Evolutionary conservation across 1,284 basidiomycete species (phyloP).

Genomic region (Sphagnurus paluster): DNA sequence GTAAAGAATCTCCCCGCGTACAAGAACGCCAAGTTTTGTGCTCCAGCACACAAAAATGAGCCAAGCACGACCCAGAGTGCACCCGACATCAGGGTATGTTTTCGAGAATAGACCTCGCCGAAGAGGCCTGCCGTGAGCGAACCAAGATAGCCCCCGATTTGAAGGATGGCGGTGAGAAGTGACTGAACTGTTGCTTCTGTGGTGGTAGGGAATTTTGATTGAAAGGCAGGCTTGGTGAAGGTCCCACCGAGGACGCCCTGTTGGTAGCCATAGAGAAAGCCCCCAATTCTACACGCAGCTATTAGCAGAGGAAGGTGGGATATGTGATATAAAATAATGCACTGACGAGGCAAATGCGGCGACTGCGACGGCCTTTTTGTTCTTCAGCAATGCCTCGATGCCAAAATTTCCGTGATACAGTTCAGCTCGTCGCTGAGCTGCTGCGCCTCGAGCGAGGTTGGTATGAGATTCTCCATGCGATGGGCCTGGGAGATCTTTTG

Average conservation of each 20-base stretch:
- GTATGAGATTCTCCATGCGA: too few relatives aligned
- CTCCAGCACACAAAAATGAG: constrained; percentile 17
- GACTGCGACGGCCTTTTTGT: constrained; percentile 16
- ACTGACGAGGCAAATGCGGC: constrained; percentile 19
- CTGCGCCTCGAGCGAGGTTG: constrained; percentile 13
- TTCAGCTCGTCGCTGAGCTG: constrained; percentile 17
- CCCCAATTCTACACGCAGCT: constrained; percentile 9
- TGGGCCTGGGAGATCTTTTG: background rate
- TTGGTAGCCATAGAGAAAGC: constrained; percentile 19
- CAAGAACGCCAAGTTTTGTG: constrained; percentile 14
- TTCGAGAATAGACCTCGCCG: constrained; percentile 19
- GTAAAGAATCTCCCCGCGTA: constrained; percentile 20
- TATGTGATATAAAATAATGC: background rate
- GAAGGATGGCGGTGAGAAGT: constrained; percentile 18
- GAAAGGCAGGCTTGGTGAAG: constrained; percentile 16
- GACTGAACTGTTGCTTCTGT: constrained; percentile 16
- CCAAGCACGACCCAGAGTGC: constrained; percentile 18
- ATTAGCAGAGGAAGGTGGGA: background rate
- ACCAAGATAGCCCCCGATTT: constrained; percentile 18
- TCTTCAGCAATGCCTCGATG: constrained; percentile 11
- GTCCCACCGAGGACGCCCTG: constrained; percentile 18
- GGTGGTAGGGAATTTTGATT: constrained; percentile 13
- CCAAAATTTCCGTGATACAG: constrained; percentile 10
- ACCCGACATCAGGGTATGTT: constrained; percentile 17
- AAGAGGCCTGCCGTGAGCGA: constrained; percentile 18